phyloP scores from a whole-genome alignment of 768 basidiomycete genomes.

The Tephrocybe sp. region DNA sequence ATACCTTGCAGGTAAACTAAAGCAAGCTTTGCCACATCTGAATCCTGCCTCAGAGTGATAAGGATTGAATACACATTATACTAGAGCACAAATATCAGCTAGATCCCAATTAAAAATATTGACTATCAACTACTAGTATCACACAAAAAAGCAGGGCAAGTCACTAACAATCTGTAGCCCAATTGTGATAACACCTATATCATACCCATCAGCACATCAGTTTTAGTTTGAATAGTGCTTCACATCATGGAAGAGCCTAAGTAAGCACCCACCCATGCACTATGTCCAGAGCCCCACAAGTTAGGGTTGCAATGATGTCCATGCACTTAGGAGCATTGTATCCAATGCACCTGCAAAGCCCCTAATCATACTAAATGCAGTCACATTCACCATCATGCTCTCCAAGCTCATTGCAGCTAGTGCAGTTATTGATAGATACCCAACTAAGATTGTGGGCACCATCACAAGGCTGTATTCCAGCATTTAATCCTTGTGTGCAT shows the following conservation, averaged over 20 bases:
- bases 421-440: no score
- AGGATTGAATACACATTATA: constrained; percentile 78
- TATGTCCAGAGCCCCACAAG: constrained; percentile 90
- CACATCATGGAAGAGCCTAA: neutral
- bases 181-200: constrained; percentile 60
- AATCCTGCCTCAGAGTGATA: constrained; percentile 73
- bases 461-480: no score
- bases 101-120: constrained; percentile 15
- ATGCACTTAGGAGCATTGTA: constrained; percentile 91
- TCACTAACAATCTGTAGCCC: constrained; percentile 47
- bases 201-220: neutral
- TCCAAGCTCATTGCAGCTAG: no score
- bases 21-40: constrained; percentile 78
- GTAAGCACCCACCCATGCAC: constrained; percentile 59
- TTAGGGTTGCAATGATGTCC: constrained; percentile 85
- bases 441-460: no score
- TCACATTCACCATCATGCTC: constrained; percentile 74
- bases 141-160: constrained; percentile 18
- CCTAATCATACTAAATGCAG: constrained; percentile 76
- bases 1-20: constrained; percentile 66
- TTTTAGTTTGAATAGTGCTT: no score
- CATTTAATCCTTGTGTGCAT: no score
- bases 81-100: constrained; percentile 71
- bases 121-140: neutral
- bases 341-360: constrained; percentile 86